Percentiles rank a stretch among this genome's conserved stretches.
Evolutionary conservation across 2,329 filamentous ascomycete genomes (phyloP).

Genomic region (Talaromyces marneffei): DNA sequence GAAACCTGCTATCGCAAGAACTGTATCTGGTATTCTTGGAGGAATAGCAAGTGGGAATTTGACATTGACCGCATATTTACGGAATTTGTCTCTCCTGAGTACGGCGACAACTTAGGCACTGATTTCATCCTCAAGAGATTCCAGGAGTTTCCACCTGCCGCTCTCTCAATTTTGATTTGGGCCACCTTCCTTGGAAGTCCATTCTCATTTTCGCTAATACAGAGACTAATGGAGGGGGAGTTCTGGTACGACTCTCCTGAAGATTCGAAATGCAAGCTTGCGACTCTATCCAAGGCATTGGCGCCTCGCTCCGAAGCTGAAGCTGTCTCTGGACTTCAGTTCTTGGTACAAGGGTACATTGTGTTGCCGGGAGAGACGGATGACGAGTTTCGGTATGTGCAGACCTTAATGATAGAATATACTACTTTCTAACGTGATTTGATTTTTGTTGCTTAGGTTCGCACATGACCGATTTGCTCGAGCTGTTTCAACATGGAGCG

Average conservation of each 20-base stretch:
- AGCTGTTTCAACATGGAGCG: conserved; percentile 63
- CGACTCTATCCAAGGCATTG: conserved; percentile 24
- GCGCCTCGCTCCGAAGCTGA: conserved; percentile 60
- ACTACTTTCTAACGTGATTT: background rate
- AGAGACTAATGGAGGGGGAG: conserved; percentile 68
- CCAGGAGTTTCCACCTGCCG: conserved; percentile 65
- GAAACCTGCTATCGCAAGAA: conserved; percentile 78
- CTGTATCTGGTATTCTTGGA: conserved; percentile 88
- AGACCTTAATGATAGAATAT: background rate
- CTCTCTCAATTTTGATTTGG: conserved; percentile 80
- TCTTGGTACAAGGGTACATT: conserved; percentile 71
- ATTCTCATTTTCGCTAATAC: conserved; percentile 78
- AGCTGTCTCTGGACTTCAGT: conserved; percentile 67
- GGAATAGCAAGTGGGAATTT: conserved; percentile 73
- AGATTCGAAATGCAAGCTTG: conserved; percentile 11
- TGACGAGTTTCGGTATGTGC: conserved; percentile 60
- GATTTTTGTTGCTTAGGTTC: conserved; percentile 50
- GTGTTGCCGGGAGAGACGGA: conserved; percentile 77
- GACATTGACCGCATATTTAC: conserved; percentile 81
- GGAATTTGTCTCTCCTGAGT: conserved; percentile 71
- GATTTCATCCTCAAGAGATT: conserved; percentile 76
- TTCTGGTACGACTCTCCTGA: conserved; percentile 56
- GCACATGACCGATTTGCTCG: conserved; percentile 81
- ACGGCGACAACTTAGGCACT: conserved; percentile 73
- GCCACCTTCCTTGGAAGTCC: conserved; percentile 73